Base-by-base conservation (phyloP, 2,329 filamentous ascomycete species). In the Fusarium sambucinum region DNA sequence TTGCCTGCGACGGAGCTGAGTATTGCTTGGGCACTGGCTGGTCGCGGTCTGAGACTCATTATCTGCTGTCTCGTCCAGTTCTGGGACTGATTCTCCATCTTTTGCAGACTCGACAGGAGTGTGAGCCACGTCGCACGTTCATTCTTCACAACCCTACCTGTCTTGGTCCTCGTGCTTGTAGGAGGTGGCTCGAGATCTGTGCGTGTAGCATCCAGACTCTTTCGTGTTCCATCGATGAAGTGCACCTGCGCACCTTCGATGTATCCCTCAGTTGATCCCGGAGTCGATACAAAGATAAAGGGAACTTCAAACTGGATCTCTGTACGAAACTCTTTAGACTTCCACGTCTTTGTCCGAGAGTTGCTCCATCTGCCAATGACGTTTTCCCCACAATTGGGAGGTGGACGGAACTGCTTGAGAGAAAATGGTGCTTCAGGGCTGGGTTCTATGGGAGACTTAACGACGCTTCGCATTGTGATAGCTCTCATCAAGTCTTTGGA, bases 61-160 rank as follows among this genome's bases (percentile, higher is more conserved):
- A 64, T 64, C 6, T 64, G 61, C 2, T 64, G 61, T 4, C 61
- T 38, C 1, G 61, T 64, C 61, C 61, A 64, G 13, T 64, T 64
- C 6, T 59, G 61, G 1, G 61, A 64, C 2, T 64, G 45, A 1
- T 53, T 64, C 3, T 64, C 61, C 61, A 64, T 64, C 37, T 59
- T 64, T 16, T 64, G 61, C 1, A 64, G n/a, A 4, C 53, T 64
- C 1, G 61, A 64, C 0, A 64, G 5, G 1, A 64, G 30, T 0
- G 46, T 7, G 1, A 64, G 59, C 59, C 61, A 64, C 3, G 59
- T 64, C 1, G 61, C 61, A 4, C 61, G 60, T 3, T 64, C 61
- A 5, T 64, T 64, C 14, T 58, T 59, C 3, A 64, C 3, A 4
- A 64, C 25, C 1, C 61, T 53, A 1, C 61, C 61, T 11, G 61